phyloP scores from a whole-genome alignment of 192 early-diverging fungal species.

The Blastocladiella britannica region DNA sequence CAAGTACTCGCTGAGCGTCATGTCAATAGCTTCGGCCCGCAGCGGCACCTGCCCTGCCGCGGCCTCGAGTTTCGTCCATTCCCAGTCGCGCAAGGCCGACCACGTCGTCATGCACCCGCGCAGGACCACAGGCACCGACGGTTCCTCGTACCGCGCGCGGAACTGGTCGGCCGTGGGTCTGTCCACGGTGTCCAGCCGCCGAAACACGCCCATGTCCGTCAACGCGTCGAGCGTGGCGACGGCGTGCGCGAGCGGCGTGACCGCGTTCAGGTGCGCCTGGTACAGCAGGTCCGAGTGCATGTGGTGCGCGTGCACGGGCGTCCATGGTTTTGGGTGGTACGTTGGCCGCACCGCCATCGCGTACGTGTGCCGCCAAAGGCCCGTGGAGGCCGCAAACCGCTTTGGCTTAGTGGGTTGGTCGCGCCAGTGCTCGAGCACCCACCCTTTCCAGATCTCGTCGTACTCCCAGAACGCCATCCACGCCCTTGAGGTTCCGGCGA shows the following conservation, averaged over 20 bases:
- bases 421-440: conserved; percentile 23
- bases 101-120: conserved; percentile 37
- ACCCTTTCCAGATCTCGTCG: conserved; percentile 40
- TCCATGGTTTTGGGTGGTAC: too few relatives aligned
- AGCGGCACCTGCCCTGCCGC: conserved; percentile 21
- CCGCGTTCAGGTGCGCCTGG: conserved; percentile 28
- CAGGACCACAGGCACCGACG: conserved; percentile 37
- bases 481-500: conserved; percentile 22
- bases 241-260: conserved; percentile 14
- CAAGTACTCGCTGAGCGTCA: conserved; percentile 31
- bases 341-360: too few relatives aligned
- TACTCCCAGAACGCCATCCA: conserved; percentile 25
- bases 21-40: conserved; percentile 39
- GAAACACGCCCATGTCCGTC: conserved; percentile 19
- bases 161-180: conserved; percentile 20
- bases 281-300: conserved; percentile 46
- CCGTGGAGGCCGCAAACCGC: too few relatives aligned
- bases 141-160: conserved; percentile 21
- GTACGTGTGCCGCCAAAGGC: neutral
- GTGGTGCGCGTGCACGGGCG: conserved; percentile 14
- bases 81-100: conserved; percentile 37
- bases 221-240: conserved; percentile 19
- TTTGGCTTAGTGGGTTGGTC: too few relatives aligned
- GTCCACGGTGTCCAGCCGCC: conserved; percentile 13
- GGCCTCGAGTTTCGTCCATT: conserved; percentile 20